Evolutionary conservation across 75 land plant species (phyloP).

Genomic region (Selaginella tamariscina): DNA sequence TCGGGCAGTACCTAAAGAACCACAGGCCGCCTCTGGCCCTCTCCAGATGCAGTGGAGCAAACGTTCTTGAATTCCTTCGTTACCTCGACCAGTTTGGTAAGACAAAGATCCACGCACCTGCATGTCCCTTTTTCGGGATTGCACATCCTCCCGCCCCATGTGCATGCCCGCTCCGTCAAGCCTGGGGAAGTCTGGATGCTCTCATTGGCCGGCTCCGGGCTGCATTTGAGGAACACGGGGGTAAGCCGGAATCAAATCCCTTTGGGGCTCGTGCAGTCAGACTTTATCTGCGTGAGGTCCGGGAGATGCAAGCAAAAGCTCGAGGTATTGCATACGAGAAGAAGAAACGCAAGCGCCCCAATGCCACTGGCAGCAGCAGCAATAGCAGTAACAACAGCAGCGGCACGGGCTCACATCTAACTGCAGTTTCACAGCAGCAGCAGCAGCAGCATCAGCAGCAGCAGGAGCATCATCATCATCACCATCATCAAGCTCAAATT

Average conservation of each 20-base stretch:
- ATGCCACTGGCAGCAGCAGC: not conserved
- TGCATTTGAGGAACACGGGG: slow-evolving; percentile 36
- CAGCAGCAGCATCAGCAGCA: not conserved
- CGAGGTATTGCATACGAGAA: slow-evolving; percentile 37
- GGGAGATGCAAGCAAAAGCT: slow-evolving; percentile 34
- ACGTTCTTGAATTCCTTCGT: slow-evolving; percentile 36
- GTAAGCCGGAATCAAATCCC: slow-evolving; percentile 31
- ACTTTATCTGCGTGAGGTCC: slow-evolving; percentile 28
- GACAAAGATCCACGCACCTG: slow-evolving; percentile 30
- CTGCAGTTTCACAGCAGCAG: too few relatives aligned
- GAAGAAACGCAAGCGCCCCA: slow-evolving; percentile 29
- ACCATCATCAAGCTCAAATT: not conserved
- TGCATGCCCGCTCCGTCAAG: slow-evolving; percentile 10
- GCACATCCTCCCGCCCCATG: slow-evolving; percentile 10
- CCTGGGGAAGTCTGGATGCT: slow-evolving; percentile 14
- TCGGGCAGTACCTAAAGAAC: slow-evolving; percentile 45
- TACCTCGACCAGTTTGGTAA: slow-evolving; percentile 36
- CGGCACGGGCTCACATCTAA: too few relatives aligned
- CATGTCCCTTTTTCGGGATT: slow-evolving; percentile 5
- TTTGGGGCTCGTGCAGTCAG: slow-evolving; percentile 29
- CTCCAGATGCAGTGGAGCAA: slow-evolving; percentile 29
- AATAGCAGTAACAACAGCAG: not conserved
- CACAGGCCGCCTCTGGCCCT: slow-evolving; percentile 29
- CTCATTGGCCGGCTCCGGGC: slow-evolving; percentile 33
- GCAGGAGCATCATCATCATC: too few relatives aligned